A percentile compares a stretch with the other conserved stretches of the same genome.
phyloP scores from a whole-genome alignment of 805 yeast species.

The Candida tibetensis region DNA sequence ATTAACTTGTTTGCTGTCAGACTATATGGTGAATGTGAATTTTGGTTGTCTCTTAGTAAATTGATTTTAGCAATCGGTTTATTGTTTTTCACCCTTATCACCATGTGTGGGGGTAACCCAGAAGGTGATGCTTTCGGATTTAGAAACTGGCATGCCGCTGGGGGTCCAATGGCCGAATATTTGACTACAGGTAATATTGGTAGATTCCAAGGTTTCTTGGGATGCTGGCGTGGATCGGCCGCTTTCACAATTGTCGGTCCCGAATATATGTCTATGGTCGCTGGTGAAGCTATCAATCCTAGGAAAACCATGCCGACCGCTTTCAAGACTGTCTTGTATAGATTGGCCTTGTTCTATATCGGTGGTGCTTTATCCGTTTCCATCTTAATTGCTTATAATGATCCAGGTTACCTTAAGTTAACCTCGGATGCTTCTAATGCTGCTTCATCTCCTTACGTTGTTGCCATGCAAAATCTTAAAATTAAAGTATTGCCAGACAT shows the following conservation, averaged over 20 bases:
- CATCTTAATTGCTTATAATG: constrained; percentile 68
- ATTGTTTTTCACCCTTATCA: constrained; percentile 68
- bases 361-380: constrained; percentile 80
- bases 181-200: constrained; percentile 56
- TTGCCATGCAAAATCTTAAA: constrained; percentile 48
- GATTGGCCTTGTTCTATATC: constrained; percentile 65
- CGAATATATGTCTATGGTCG: constrained; percentile 80
- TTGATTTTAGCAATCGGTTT: constrained; percentile 69
- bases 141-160: constrained; percentile 42
- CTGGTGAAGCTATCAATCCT: constrained; percentile 76
- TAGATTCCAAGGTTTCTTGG: constrained; percentile 67
- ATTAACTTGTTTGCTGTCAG: constrained; percentile 73
- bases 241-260: constrained; percentile 84
- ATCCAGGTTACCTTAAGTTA: constrained; percentile 49
- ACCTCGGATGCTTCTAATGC: constrained; percentile 62
- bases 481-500: constrained; percentile 44
- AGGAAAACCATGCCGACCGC: constrained; percentile 74
- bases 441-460: constrained; percentile 49
- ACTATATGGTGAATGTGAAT: constrained; percentile 79
- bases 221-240: constrained; percentile 62
- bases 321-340: constrained; percentile 66
- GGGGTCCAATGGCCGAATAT: constrained; percentile 42
- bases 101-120: constrained; percentile 90
- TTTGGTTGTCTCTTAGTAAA: constrained; percentile 66
- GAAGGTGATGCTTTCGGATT: constrained; percentile 53